phyloP scores from a whole-genome alignment of 345 rosid species.

The Linum trigynum region DNA sequence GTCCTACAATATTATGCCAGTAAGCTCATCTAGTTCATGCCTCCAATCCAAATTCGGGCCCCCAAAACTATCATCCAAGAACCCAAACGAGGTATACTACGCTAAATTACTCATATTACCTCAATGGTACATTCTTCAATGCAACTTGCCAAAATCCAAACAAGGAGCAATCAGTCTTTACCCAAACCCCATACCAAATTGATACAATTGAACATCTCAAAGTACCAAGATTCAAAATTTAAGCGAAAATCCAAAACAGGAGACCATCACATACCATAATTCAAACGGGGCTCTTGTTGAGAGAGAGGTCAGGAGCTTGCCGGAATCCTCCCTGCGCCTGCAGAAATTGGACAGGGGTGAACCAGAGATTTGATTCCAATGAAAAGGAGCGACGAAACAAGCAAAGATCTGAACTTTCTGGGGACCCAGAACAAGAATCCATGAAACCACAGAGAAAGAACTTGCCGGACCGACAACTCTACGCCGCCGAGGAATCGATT shows the following conservation, averaged over 20 bases:
- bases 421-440: not conserved
- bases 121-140: not conserved
- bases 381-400: not conserved
- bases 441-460: too few relatives aligned
- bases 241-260: not conserved
- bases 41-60: not conserved
- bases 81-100: too few relatives aligned
- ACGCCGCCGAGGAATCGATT: not conserved
- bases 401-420: not conserved
- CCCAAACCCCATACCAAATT: not conserved
- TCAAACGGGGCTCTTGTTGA: not conserved
- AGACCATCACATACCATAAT: not conserved
- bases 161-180: too few relatives aligned
- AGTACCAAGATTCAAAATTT: not conserved
- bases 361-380: not conserved
- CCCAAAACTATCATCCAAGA: not conserved
- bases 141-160: not conserved
- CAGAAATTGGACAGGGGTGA: not conserved
- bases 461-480: not conserved
- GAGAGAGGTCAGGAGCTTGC: not conserved
- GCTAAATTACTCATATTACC: not conserved
- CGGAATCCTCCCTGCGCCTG: not conserved
- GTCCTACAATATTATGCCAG: not conserved
- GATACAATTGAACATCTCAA: not conserved
- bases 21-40: not conserved